These are phyloP conservation scores for Cystobasidium slooffiae DNA, from an alignment of 1,284 basidiomycete species.

Conservation along the genomic window DNA sequence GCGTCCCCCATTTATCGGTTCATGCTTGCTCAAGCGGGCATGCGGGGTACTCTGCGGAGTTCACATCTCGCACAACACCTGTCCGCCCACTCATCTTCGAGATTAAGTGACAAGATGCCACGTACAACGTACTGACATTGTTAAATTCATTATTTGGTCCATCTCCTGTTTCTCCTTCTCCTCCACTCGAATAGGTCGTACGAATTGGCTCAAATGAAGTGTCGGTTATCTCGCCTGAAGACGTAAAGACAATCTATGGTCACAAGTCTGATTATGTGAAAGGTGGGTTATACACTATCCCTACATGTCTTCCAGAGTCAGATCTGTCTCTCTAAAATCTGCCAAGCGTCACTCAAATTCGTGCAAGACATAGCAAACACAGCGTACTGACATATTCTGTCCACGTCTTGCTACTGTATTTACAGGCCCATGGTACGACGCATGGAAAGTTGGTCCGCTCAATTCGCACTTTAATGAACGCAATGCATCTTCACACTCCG, in stretches of 20 bases:
- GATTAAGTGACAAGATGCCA: too few relatives aligned
- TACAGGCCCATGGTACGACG: constrained; percentile 29
- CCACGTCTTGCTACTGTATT: neutral
- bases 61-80: too few relatives aligned
- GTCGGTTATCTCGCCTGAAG: constrained; percentile 48
- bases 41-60: too few relatives aligned
- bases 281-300: constrained; percentile 28
- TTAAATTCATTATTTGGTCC: neutral
- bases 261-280: constrained; percentile 50
- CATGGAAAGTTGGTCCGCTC: constrained; percentile 41
- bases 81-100: too few relatives aligned
- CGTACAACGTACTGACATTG: neutral
- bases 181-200: constrained; percentile 43
- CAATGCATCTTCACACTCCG: constrained; percentile 51
- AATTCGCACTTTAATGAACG: constrained; percentile 52
- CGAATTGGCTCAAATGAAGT: constrained; percentile 52
- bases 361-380: too few relatives aligned
- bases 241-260: constrained; percentile 51
- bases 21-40: too few relatives aligned
- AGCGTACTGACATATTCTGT: constrained; percentile 30
- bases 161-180: too few relatives aligned
- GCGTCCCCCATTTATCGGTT: too few relatives aligned
- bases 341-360: too few relatives aligned
- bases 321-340: too few relatives aligned
- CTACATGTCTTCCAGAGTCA: constrained; percentile 49